These are phyloP conservation scores for Ogataea haglerorum DNA, from an alignment of 805 yeast genomes.

Conservation along the genomic window DNA sequence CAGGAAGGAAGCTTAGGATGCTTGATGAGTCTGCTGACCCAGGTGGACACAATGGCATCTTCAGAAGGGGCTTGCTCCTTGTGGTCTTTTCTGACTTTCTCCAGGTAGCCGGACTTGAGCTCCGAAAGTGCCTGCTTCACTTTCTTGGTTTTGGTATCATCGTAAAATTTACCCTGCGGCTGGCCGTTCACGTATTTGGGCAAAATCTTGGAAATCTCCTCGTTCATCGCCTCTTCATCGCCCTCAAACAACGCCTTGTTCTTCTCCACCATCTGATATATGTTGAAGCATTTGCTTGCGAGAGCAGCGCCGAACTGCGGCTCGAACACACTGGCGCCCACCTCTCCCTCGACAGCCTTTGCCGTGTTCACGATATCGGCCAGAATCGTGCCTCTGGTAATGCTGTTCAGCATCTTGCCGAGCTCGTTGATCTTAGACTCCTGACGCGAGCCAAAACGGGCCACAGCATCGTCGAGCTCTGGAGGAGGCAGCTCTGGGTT, in stretches of 20 bases:
- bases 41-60: constrained; percentile 33
- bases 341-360: constrained; percentile 16
- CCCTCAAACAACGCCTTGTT: constrained; percentile 24
- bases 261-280: constrained; percentile 30
- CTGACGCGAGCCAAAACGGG: constrained; percentile 33
- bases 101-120: constrained; percentile 31
- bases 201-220: constrained; percentile 45
- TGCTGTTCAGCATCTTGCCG: constrained; percentile 28
- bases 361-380: constrained; percentile 37
- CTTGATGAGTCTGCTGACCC: constrained; percentile 45
- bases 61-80: constrained; percentile 25
- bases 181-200: constrained; percentile 31
- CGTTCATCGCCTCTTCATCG: constrained; percentile 39
- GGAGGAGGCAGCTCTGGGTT: constrained; percentile 18
- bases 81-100: constrained; percentile 30
- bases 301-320: constrained; percentile 35
- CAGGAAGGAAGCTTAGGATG: constrained; percentile 40
- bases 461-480: constrained; percentile 13
- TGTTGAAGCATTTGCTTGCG: constrained; percentile 33
- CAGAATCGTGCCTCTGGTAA: constrained; percentile 48
- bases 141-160: constrained; percentile 31
- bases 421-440: constrained; percentile 35
- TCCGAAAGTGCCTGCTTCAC: constrained; percentile 33
- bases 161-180: constrained; percentile 27
- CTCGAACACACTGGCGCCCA: constrained; percentile 33